phyloP scores from a whole-genome alignment of 106 monocot genomes.

The Platanthera guangdongensis region DNA sequence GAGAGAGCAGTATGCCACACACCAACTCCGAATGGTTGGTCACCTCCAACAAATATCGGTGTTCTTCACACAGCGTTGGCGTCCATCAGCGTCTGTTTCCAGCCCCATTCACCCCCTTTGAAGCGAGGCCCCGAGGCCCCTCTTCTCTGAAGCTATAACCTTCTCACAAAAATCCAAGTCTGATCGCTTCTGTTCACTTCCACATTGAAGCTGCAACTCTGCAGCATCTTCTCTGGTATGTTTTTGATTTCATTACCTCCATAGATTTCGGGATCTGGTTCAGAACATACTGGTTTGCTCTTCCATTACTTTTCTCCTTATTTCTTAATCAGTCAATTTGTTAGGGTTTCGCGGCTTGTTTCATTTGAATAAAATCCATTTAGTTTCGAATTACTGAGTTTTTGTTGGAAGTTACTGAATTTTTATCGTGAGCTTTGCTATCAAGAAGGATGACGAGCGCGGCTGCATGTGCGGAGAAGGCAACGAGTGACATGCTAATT shows the following conservation, averaged over 20 bases:
- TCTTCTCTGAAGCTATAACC: not conserved
- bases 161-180: not conserved
- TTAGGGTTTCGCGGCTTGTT: not conserved
- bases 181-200: not conserved
- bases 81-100: not conserved
- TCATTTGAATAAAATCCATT: not conserved
- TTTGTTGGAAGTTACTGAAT: not conserved
- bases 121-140: not conserved
- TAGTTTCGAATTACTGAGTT: not conserved
- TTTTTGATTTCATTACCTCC: slow-evolving; percentile 4
- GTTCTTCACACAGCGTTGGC: not conserved
- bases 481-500: slow-evolving; percentile 85
- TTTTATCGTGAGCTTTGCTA: not conserved
- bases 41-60: not conserved
- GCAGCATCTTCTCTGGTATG: not conserved
- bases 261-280: not conserved
- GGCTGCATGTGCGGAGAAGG: slow-evolving; percentile 66
- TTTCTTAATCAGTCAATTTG: not conserved
- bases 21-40: too few species aligned
- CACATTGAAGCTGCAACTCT: not conserved
- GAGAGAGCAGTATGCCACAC: not conserved
- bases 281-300: not conserved
- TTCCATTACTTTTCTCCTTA: not conserved
- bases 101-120: not conserved
- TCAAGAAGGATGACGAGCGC: slow-evolving; percentile 26